These are phyloP conservation scores for Blastomyces percursus DNA, from an alignment of 2,329 filamentous ascomycete genomes.

Conservation along the genomic window DNA sequence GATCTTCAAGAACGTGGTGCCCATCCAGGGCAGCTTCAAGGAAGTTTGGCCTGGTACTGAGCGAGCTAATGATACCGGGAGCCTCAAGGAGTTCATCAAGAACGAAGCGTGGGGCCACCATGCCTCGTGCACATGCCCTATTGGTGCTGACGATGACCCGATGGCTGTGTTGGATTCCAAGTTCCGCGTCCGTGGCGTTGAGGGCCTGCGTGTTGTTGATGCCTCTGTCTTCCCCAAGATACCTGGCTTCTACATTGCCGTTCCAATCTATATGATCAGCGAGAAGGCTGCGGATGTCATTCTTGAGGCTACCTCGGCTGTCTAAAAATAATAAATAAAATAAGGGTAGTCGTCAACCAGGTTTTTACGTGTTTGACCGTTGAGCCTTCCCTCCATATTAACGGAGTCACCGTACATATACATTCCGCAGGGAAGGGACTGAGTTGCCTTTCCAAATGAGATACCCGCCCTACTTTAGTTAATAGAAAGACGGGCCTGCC, in stretches of 20 bases:
- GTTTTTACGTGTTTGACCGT: neutral
- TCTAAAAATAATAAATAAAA: neutral
- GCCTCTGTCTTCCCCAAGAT: conserved; percentile 45
- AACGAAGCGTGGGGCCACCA: conserved; percentile 49
- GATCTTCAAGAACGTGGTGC: conserved; percentile 33
- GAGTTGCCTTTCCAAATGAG: neutral
- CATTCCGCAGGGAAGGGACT: neutral
- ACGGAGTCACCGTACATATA: neutral
- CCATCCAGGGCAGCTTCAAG: conserved; percentile 34
- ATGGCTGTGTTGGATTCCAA: conserved; percentile 42
- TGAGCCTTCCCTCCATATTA: neutral
- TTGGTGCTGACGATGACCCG: conserved; percentile 44
- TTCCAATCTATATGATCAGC: conserved; percentile 43
- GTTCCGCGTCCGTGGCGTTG: conserved; percentile 44
- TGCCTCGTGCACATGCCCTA: conserved; percentile 45
- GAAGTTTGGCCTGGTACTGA: conserved; percentile 35
- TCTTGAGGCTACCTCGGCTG: conserved; percentile 8
- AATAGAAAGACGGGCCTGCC: neutral
- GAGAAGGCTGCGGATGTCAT: conserved; percentile 52
- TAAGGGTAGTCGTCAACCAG: too few species aligned
- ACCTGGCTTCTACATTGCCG: conserved; percentile 41
- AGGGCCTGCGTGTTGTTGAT: conserved; percentile 48
- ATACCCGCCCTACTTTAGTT: neutral
- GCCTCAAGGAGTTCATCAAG: conserved; percentile 40
- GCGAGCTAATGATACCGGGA: conserved; percentile 30